Evolutionary conservation across 2,329 filamentous ascomycete genomes (phyloP).

Genomic region (Trichoderma sp.): DNA sequence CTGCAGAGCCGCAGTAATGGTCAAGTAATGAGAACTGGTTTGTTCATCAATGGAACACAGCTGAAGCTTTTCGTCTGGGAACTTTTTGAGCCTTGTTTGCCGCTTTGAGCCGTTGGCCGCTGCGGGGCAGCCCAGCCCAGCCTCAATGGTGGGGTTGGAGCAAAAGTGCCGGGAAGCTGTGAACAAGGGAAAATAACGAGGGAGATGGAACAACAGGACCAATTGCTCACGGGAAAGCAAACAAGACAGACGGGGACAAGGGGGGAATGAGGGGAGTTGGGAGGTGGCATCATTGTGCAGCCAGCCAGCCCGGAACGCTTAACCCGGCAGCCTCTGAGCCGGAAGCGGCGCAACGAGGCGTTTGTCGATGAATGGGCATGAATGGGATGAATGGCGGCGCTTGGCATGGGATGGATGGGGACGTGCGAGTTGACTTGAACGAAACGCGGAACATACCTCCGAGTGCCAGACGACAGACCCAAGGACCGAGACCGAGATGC

Average conservation of each 20-base stretch:
- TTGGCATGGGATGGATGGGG: neutral
- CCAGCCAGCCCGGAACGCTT: too few species aligned
- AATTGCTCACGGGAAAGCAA: neutral
- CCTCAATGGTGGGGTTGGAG: neutral
- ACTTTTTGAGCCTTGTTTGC: neutral
- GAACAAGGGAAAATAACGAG: neutral
- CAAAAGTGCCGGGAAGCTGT: neutral
- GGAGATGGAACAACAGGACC: neutral
- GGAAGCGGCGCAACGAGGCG: neutral
- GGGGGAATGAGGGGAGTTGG: too few species aligned
- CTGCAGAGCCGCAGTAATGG: constrained; percentile 1
- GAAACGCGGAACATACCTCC: constrained; percentile 2
- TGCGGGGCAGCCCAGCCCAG: constrained; percentile 10
- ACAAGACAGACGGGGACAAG: too few species aligned
- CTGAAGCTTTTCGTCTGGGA: neutral
- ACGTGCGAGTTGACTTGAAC: neutral
- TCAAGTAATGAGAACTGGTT: neutral
- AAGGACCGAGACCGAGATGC: neutral
- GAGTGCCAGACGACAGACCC: neutral
- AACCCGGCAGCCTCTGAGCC: too few species aligned
- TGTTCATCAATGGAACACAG: neutral
- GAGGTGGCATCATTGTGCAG: too few species aligned
- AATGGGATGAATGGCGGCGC: neutral
- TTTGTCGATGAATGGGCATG: neutral
- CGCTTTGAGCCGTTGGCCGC: constrained; percentile 19